Base-by-base conservation (phyloP, 768 basidiomycete genomes). In the Calocybe gangraenosa region DNA sequence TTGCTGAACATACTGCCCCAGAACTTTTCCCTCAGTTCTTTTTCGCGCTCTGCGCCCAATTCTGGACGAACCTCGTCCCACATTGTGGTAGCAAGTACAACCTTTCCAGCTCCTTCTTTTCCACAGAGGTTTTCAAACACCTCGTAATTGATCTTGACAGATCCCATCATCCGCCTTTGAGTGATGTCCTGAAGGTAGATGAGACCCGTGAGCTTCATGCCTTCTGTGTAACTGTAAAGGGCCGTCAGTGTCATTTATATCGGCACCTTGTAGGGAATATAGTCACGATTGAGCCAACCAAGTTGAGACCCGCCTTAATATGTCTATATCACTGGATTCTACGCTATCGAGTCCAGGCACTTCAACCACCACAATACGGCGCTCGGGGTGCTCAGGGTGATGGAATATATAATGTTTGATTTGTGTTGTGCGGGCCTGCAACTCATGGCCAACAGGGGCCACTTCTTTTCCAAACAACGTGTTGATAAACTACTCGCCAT, bases 131-230 rank as follows among this genome's bases (percentile, higher is more conserved):
- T 52, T 17, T 49, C 46, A 15, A 61, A 47, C 2, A 48, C 40
- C 7, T 54, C 42, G 17, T 61, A 35, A 19, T 60, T 52, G 8
- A 42, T 28, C 22, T 47, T 46, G 8, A 44, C 52, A 14, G 41
- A 44, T 28, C 46, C 46, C 35, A 40, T 33, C 49, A 50, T 40
- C 11, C 53, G 37, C 51, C 44, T 45, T n/a, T n/a, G n/a, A n/a
- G n/a, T n/a, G n/a, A n/a, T n/a, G n/a, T n/a, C n/a, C n/a, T n/a
- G n/a, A n/a, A n/a, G n/a, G n/a, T n/a, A n/a, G n/a, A n/a, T n/a
- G n/a, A n/a, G n/a, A n/a, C n/a, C n/a, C n/a, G n/a, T n/a, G n/a
- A 71, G 63, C 38, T 48, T 48, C 43, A 63, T 48, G 17, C 40
- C 38, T 4, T 36, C 15, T 13, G 48, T n/a, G 33, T 61, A 59